phyloP scores from a whole-genome alignment of 2,329 filamentous ascomycete species.

The Scytalidium lignicola region DNA sequence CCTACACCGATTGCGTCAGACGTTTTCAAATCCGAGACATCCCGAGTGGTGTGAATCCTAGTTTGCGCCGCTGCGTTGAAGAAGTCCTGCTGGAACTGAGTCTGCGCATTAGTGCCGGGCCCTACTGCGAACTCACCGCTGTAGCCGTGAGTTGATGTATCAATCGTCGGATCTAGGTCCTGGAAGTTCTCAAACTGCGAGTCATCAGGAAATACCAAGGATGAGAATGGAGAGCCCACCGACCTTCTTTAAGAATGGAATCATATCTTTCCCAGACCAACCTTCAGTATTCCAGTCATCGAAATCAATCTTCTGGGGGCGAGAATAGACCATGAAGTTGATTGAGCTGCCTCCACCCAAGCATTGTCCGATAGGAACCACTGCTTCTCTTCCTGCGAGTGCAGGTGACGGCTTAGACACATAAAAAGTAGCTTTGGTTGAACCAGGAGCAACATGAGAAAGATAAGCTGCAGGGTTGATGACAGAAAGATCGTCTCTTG shows the following conservation, averaged over 20 bases:
- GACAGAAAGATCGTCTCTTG: constrained; percentile 36
- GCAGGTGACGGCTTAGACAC: constrained; percentile 34
- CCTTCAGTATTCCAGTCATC: not conserved
- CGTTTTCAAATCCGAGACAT: not conserved
- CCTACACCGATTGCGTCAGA: not conserved
- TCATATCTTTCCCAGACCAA: not conserved
- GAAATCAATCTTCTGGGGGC: not conserved
- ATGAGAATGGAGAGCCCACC: not conserved
- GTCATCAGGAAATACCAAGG: not conserved
- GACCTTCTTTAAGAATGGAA: constrained; percentile 1
- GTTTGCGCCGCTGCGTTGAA: not conserved
- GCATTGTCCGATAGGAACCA: constrained; percentile 27
- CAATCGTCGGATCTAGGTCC: not conserved
- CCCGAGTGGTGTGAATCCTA: not conserved
- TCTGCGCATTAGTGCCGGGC: not conserved
- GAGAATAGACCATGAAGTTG: constrained; percentile 13
- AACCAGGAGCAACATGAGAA: constrained; percentile 34
- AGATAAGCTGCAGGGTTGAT: constrained; percentile 40
- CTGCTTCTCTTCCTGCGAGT: constrained; percentile 30
- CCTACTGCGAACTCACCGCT: not conserved
- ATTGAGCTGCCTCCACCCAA: constrained; percentile 39
- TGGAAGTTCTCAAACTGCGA: not conserved
- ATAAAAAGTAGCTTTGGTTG: constrained; percentile 40
- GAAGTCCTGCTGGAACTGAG: not conserved
- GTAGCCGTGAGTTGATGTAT: not conserved